A percentile compares a stretch with the other conserved stretches of the same genome.
Evolutionary conservation across 1,284 basidiomycete species (phyloP).

Genomic region (Boletus semigastroideus): DNA sequence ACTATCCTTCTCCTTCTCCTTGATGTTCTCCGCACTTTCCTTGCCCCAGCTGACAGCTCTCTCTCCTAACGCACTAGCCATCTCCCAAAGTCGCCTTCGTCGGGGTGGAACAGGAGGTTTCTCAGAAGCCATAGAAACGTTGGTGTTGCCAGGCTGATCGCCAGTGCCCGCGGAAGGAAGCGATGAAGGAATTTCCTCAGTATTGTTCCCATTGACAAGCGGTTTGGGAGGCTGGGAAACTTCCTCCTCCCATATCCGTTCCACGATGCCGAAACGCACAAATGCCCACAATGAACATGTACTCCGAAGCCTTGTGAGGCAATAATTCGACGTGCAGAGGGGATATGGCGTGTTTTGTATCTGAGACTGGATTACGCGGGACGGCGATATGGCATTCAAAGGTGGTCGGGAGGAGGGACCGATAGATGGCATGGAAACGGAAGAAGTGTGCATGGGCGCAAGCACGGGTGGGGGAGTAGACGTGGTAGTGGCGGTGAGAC

Average conservation of each 20-base stretch:
- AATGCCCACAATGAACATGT: slow-evolving; percentile 93
- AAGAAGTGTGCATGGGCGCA: slow-evolving; percentile 22
- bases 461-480: slow-evolving; percentile 30
- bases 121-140: slow-evolving; percentile 8
- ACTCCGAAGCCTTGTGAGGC: slow-evolving; percentile 73
- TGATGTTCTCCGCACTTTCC: slow-evolving; percentile 23
- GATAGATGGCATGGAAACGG: slow-evolving; percentile 17
- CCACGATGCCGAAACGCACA: slow-evolving; percentile 77
- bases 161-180: neutral
- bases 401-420: slow-evolving; percentile 25
- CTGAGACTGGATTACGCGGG: slow-evolving; percentile 24
- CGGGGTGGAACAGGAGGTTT: slow-evolving; percentile 54
- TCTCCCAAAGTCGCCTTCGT: slow-evolving; percentile 54
- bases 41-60: slow-evolving; percentile 46
- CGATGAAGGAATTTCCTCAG: neutral
- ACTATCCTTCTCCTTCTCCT: slow-evolving; percentile 26
- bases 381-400: slow-evolving; percentile 20
- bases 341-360: slow-evolving; percentile 51
- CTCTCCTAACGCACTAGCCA: slow-evolving; percentile 55
- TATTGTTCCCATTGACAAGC: slow-evolving; percentile 12
- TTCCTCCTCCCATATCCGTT: slow-evolving; percentile 86
- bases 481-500: slow-evolving; percentile 40
- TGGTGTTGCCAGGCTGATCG: slow-evolving; percentile 4
- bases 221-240: slow-evolving; percentile 39
- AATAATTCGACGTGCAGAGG: slow-evolving; percentile 77